Evolutionary conservation across 768 basidiomycete species (phyloP), one percentile per base, ranked within the genome.

Genomic region (Auriscalpium orientale): DNA sequence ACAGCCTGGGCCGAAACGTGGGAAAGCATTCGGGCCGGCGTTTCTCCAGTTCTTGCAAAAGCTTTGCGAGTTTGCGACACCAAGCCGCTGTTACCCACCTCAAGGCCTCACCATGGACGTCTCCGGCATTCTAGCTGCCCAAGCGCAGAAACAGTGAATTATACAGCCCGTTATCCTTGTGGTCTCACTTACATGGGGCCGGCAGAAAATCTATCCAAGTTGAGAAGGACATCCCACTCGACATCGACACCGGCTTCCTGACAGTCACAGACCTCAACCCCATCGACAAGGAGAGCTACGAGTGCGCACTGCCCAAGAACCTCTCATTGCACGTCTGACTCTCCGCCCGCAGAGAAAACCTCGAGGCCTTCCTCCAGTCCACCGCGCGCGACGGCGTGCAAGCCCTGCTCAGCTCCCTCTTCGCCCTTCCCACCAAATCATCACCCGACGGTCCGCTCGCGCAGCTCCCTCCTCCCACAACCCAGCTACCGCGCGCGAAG

Each of bases 241-340:
- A 86, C 45, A 75, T 92, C 56, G 97, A 99, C 72, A 66, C 86
- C 5, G 95, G 90, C 4, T 79, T 88, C 44, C 76, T 99, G 18
- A 80, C 88, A 5, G 91, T 90, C 1, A 91, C 91, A 48, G 95
- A 99, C 74, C 79, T 79, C 20, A 95, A 92, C 68, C 83, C 89
- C 12, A 83, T 93, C 60, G 93, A 98, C 69, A 79, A 80, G 49
- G 89, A 91, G 55, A 81, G 76, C 63, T 97, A 98, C 78, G 72
- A 77, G 93, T 94, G 58, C 62, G 83, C 70, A 6, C 12, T 13
- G 8, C 43, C 45, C 8, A 36, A 45, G 11, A 45, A 50, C 13
- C 21, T 20, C 20, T 4, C 58, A 1, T 9, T 38, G 15, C 48
- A 10, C 35, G 46, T 8, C 51, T 53, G 5, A 34, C n/a, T 11